Base-by-base conservation (phyloP, 1,139 yeast species). In the Scheffersomyces insectosa region DNA sequence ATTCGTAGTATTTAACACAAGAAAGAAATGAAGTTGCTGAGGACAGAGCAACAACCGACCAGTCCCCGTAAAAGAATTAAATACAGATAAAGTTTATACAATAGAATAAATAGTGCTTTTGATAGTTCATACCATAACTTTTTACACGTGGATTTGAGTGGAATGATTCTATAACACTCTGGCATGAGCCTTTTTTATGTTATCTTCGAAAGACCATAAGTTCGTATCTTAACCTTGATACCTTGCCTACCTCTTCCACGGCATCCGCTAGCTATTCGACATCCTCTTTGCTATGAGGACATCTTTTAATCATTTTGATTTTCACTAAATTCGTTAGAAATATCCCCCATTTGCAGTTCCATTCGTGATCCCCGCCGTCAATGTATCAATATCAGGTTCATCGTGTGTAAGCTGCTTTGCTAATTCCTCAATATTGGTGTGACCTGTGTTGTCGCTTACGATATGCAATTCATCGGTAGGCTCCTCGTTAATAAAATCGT, bases 361-460 rank as follows among this genome's bases (percentile, higher is more conserved):
- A 33, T 49, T 50, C 7, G 65, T 49, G 25, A 68, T 67, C 13
- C 66, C 72, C 8, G 69, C 66, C 4, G 71, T 51, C 43, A 68
- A 55, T 6, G 64, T 55, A 40, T 65, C 72, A 23, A 68, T 66
- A 43, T 65, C 71, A 3, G 62, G 57, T 29, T 63, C 68, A 31
- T 59, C 67, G 39, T 58, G 57, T 9, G 65, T 55, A 14, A 66
- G 55, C 29, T 60, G 64, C 40, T 64, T 63, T 13, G 70, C 51
- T 31, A 65, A 56, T 27, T 59, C 70, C 33, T 61, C 67, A 35
- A 65, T 59, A 38, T 46, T 48, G 39, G 43, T 51, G 13, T 51
- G 51, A 27, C 31, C 29, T 7, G 29, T 16, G 29, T 11, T 42
- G 49, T 12, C 46, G 9, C 33, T 42, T 3, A 36, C 23, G 14